phyloP scores from a whole-genome alignment of 2,329 filamentous ascomycete genomes.

The Fusarium equiseti region DNA sequence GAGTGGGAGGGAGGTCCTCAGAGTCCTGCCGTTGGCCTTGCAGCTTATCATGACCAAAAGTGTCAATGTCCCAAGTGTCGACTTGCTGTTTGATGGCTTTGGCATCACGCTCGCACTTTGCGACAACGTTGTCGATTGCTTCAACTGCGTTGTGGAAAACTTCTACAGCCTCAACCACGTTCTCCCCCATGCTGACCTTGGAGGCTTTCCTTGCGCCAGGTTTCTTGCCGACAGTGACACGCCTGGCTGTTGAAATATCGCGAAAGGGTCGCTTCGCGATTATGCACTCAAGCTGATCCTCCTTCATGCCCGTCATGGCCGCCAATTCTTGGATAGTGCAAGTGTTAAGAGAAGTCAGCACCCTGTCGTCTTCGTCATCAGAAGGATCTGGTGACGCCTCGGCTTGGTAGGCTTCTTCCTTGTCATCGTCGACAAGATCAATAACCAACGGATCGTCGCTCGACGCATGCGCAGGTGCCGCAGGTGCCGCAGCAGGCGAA shows the following conservation, averaged over 20 bases:
- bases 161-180: slow-evolving; percentile 65
- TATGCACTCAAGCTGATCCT: slow-evolving; percentile 76
- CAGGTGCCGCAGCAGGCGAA: slow-evolving; percentile 26
- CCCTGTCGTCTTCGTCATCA: slow-evolving; percentile 55
- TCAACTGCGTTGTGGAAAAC: slow-evolving; percentile 84
- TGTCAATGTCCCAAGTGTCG: slow-evolving; percentile 63
- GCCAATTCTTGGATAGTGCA: slow-evolving; percentile 81
- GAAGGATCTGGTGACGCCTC: slow-evolving; percentile 48
- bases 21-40: slow-evolving; percentile 49
- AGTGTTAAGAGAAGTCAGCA: slow-evolving; percentile 86
- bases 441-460: slow-evolving; percentile 53
- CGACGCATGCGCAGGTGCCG: slow-evolving; percentile 42
- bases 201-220: slow-evolving; percentile 60
- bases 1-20: slow-evolving; percentile 58
- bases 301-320: slow-evolving; percentile 82
- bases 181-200: slow-evolving; percentile 64
- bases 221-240: slow-evolving; percentile 68
- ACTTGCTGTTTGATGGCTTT: slow-evolving; percentile 64
- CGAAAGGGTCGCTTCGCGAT: slow-evolving; percentile 81
- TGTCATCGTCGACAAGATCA: slow-evolving; percentile 55
- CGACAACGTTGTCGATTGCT: slow-evolving; percentile 85
- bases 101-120: slow-evolving; percentile 79
- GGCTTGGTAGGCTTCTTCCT: slow-evolving; percentile 58
- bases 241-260: slow-evolving; percentile 73
- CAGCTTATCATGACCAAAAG: slow-evolving; percentile 57